Evolutionary conservation across 2,329 filamentous ascomycete genomes (phyloP).

Genomic region (Hymenoscyphus linearis): DNA sequence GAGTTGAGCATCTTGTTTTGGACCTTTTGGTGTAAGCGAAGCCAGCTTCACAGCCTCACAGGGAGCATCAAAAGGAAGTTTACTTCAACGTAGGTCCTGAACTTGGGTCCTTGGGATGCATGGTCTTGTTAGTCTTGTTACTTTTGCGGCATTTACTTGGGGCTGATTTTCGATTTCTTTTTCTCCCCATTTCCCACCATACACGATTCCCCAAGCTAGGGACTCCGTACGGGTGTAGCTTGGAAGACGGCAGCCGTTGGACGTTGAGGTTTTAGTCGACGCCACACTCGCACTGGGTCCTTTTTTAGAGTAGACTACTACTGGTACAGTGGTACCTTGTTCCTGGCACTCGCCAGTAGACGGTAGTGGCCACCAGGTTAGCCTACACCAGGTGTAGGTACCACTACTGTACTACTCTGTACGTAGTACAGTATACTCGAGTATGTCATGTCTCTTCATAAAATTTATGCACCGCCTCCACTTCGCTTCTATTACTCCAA

Average conservation of each 20-base stretch:
- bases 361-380: too few relatives aligned
- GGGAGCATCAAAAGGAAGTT: not conserved
- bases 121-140: too few relatives aligned
- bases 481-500: not conserved
- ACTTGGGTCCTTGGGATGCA: too few relatives aligned
- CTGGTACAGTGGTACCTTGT: too few relatives aligned
- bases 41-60: not conserved
- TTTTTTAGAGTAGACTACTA: not conserved
- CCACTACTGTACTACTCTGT: too few relatives aligned
- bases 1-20: too few relatives aligned
- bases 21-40: too few relatives aligned
- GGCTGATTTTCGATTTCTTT: not conserved
- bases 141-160: not conserved
- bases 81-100: too few relatives aligned
- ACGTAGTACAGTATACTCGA: too few relatives aligned
- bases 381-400: too few relatives aligned
- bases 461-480: not conserved
- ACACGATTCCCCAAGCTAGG: not conserved
- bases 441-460: not conserved
- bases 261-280: not conserved
- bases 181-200: not conserved
- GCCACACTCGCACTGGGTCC: not conserved
- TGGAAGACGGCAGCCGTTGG: not conserved
- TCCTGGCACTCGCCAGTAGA: too few relatives aligned
- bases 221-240: not conserved